These are phyloP conservation scores for Mucor plumbeus DNA, from an alignment of 371 early-diverging fungal genomes.

Conservation along the genomic window DNA sequence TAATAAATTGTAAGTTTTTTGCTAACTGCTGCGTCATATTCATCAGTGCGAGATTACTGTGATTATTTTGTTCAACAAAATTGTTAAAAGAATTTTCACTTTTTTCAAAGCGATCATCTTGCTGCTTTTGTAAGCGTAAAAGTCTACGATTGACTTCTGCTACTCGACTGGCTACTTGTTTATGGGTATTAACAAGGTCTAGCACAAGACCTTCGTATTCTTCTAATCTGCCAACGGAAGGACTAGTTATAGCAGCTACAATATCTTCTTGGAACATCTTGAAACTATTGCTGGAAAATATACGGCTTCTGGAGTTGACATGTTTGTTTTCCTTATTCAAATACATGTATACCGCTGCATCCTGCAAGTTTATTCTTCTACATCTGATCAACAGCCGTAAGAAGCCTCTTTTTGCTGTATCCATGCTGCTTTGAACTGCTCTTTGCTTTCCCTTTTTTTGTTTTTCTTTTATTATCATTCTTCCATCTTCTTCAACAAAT, in stretches of 20 bases:
- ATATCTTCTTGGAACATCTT: conserved; percentile 6
- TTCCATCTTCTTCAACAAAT: conserved; percentile 10
- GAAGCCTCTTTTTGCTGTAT: conserved; percentile 8
- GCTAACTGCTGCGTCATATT: no score
- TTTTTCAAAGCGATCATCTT: no score
- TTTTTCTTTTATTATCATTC: background rate
- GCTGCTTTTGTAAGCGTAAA: no score
- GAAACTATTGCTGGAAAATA: no score
- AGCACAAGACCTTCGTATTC: conserved; percentile 15
- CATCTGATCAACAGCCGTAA: conserved; percentile 8
- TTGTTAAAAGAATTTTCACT: no score
- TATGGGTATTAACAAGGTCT: conserved; percentile 5
- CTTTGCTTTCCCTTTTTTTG: background rate
- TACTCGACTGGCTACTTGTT: background rate
- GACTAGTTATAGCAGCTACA: background rate
- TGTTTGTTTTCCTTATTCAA: conserved; percentile 7
- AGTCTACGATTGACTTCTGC: no score
- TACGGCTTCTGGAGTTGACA: conserved; percentile 13
- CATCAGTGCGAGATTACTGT: no score
- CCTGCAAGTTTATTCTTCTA: conserved; percentile 8
- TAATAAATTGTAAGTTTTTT: no score
- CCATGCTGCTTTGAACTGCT: background rate
- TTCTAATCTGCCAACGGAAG: conserved; percentile 6
- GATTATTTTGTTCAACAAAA: no score
- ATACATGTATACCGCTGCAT: background rate